These are phyloP conservation scores for Penicillium daleae DNA, from an alignment of 495 filamentous ascomycete genomes.

Conservation along the genomic window DNA sequence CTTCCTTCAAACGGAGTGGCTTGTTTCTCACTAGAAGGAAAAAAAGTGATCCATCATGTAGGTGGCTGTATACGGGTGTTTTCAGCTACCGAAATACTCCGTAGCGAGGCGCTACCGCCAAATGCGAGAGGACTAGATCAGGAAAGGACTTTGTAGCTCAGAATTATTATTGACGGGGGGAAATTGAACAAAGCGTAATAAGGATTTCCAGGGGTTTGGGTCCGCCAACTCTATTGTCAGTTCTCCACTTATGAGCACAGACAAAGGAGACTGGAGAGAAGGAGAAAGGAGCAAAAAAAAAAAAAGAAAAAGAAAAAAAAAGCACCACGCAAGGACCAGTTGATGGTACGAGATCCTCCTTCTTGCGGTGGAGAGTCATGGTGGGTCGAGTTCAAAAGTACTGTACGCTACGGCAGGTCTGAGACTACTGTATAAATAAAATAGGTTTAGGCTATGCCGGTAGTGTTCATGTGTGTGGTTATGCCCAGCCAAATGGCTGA, in stretches of 20 bases:
- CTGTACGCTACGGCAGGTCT: neutral
- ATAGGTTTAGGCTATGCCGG: constrained; percentile 1
- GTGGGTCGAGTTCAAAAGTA: constrained; percentile 10
- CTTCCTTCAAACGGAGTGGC: neutral
- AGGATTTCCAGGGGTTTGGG: constrained; percentile 28
- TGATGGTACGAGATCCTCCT: constrained; percentile 1
- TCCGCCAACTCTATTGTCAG: constrained; percentile 27
- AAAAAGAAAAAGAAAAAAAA: neutral
- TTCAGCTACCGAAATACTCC: neutral
- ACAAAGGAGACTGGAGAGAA: too few relatives aligned
- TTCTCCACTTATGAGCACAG: constrained; percentile 10
- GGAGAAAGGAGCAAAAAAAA: too few relatives aligned
- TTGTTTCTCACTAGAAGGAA: neutral
- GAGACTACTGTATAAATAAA: neutral
- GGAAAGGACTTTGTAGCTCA: too few relatives aligned
- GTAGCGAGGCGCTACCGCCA: neutral
- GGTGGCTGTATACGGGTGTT: neutral
- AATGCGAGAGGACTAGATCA: too few relatives aligned
- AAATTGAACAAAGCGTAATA: constrained; percentile 14
- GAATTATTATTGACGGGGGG: neutral
- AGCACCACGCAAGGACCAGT: constrained; percentile 11
- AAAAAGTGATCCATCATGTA: constrained; percentile 9
- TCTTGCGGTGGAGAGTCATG: neutral
- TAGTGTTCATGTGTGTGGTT: neutral
- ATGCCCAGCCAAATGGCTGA: neutral